phyloP scores from a whole-genome alignment of 2,329 filamentous ascomycete species.

The Cladosporium velox region DNA sequence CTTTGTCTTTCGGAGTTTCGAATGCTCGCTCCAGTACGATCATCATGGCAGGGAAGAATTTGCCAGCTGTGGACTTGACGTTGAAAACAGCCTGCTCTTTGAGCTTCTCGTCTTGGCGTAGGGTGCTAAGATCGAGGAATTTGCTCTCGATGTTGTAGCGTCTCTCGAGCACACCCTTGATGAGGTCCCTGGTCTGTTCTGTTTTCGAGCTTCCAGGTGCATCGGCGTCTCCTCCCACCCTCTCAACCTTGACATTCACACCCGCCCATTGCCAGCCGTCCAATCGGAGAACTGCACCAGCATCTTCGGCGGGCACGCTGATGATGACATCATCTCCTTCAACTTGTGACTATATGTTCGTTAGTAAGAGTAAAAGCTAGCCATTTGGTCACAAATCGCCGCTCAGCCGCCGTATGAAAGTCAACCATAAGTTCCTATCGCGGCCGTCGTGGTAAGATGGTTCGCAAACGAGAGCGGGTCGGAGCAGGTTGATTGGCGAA shows the following conservation, averaged over 20 bases:
- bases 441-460: slow-evolving; percentile 37
- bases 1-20: slow-evolving; percentile 69
- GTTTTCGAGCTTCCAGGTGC: slow-evolving; percentile 40
- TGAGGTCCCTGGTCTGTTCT: slow-evolving; percentile 61
- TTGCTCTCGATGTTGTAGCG: slow-evolving; percentile 74
- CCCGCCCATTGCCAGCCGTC: slow-evolving; percentile 46
- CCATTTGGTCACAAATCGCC: neutral
- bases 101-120: slow-evolving; percentile 72
- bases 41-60: slow-evolving; percentile 92
- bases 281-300: slow-evolving; percentile 40
- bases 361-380: slow-evolving; percentile 28
- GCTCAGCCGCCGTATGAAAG: neutral
- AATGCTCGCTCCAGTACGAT: slow-evolving; percentile 78
- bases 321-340: slow-evolving; percentile 42
- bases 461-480: slow-evolving; percentile 35
- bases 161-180: slow-evolving; percentile 69
- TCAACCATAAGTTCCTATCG: slow-evolving; percentile 24
- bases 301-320: slow-evolving; percentile 41
- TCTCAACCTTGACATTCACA: slow-evolving; percentile 41
- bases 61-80: slow-evolving; percentile 69
- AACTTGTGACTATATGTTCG: slow-evolving; percentile 34
- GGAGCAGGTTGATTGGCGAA: slow-evolving; percentile 18
- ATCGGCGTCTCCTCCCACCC: slow-evolving; percentile 29
- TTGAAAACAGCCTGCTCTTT: slow-evolving; percentile 75
- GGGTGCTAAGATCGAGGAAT: slow-evolving; percentile 77